These are phyloP conservation scores for Oryza meyeriana DNA, from an alignment of 176 grass and related monocot species.

Conservation along the genomic window DNA sequence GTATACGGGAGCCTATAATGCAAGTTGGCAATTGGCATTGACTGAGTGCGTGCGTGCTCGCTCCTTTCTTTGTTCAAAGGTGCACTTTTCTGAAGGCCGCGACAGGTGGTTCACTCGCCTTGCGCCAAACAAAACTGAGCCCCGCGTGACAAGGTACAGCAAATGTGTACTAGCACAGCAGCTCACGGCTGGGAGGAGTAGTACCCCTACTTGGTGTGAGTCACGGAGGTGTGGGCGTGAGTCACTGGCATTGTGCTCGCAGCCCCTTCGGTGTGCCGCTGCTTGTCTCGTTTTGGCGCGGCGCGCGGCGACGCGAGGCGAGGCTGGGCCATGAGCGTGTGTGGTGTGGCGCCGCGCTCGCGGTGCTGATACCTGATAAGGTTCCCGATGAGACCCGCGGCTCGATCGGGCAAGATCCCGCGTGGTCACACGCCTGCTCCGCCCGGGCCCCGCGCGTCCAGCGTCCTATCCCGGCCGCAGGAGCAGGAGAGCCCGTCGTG, in stretches of 20 bases:
- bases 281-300: not conserved
- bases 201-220: not conserved
- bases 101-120: not conserved
- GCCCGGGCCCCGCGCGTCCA: not conserved
- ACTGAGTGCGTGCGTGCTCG: not conserved
- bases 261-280: too few species aligned
- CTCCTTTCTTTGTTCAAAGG: not conserved
- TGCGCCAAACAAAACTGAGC: not conserved
- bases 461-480: not conserved
- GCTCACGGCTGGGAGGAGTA: not conserved
- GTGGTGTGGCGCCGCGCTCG: not conserved
- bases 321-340: too few species aligned
- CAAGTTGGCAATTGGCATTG: not conserved
- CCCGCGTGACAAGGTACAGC: not conserved
- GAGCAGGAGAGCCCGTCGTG: not conserved
- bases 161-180: not conserved
- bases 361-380: slow-evolving; percentile 15
- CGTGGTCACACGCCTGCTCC: not conserved
- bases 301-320: not conserved
- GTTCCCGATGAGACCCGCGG: slow-evolving; percentile 28
- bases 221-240: not conserved
- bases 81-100: not conserved
- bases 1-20: not conserved
- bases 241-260: not conserved
- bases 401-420: not conserved